Evolutionary conservation across 441 rosid species (phyloP), one percentile per base, ranked within the genome.

Genomic region (Gossypium schwendimanii): DNA sequence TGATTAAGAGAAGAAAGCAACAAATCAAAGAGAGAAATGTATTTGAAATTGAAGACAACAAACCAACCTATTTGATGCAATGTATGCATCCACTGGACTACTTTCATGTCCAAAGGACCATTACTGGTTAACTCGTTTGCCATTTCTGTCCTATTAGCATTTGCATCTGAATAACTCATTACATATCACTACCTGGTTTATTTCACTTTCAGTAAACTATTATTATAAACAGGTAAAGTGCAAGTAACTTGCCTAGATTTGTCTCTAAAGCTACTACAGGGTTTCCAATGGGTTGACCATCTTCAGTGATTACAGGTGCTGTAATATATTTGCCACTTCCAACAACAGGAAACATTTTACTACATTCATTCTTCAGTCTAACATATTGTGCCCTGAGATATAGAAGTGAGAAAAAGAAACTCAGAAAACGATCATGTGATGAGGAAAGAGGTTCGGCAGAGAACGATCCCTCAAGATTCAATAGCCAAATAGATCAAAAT

Each of bases 31-130:
- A 11, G 39, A 63, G 39, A 65, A 0, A 47, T 70, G 61, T 31
- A 60, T 67, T 36, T 11, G 52, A 63, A 73, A 6, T 31, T 49
- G 12, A 70, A 65, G 59, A 28, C 45, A 57, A 61, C 17, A 67
- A 44, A 76, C 73, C 70, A 50, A 94, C 98, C 99, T 91, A 92
- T 94, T 81, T 92, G 99, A 78, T 92, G 97, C 68, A 94, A 84
- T 10, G 94, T 89, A 68, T 84, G 89, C 87, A 89, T 45, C 99
- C 99, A 94, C 52, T 92, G 88, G 74, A 89, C 87, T 76, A 87
- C 87, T 82, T 87, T 92, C 86, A 84, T 81, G 79, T 89, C 94
- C 78, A 91, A 71, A 75, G 88, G 87, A 73, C 91, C 92, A 17
- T 47, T 76, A 73, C 68, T 83, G 12, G 71, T 75, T 68, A 86